Conservation (phyloP, 208 protist genomes). For the Herpetomonas samuelpessoai region DNA sequence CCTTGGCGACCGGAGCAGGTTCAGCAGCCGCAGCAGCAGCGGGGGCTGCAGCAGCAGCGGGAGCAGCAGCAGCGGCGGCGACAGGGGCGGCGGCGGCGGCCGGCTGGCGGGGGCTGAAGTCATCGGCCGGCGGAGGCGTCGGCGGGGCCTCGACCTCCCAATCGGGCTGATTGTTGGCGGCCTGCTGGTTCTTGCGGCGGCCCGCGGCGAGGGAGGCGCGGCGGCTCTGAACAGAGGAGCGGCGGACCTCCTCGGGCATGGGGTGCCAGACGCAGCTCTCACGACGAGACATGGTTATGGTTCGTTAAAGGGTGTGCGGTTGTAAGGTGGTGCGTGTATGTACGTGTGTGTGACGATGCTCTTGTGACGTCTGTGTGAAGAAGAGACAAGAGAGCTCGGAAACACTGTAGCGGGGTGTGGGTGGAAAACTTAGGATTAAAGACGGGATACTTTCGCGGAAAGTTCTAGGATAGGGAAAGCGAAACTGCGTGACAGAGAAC, state of each 20-base stretch:
- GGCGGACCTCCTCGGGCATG: slow-evolving; percentile 60
- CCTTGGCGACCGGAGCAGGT: background rate
- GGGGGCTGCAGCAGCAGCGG: background rate
- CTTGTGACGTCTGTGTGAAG: too few relatives aligned
- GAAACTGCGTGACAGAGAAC: too few relatives aligned
- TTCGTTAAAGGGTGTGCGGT: slow-evolving; percentile 7
- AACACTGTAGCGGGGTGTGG: too few relatives aligned
- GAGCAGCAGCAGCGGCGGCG: slow-evolving; percentile 1
- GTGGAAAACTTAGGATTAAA: too few relatives aligned
- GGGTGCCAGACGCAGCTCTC: slow-evolving; percentile 59
- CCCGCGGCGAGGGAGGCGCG: slow-evolving; percentile 42
- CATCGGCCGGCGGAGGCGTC: slow-evolving; percentile 16
- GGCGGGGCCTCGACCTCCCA: slow-evolving; percentile 45
- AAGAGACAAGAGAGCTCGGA: slow-evolving; percentile 18
- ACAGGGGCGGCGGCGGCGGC: background rate
- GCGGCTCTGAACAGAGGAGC: slow-evolving; percentile 40
- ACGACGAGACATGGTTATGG: slow-evolving; percentile 28
- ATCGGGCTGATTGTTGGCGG: slow-evolving; percentile 26
- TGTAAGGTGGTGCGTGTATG: too few relatives aligned
- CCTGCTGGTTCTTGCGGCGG: slow-evolving; percentile 26
- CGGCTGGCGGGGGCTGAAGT: slow-evolving; percentile 22
- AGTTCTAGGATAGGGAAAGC: too few relatives aligned
- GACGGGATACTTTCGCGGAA: too few relatives aligned
- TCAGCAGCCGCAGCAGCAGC: background rate
- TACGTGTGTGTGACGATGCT: too few relatives aligned